phyloP scores from a whole-genome alignment of 2,329 filamentous ascomycete species.

The Pseudogymnoascus sp. region DNA sequence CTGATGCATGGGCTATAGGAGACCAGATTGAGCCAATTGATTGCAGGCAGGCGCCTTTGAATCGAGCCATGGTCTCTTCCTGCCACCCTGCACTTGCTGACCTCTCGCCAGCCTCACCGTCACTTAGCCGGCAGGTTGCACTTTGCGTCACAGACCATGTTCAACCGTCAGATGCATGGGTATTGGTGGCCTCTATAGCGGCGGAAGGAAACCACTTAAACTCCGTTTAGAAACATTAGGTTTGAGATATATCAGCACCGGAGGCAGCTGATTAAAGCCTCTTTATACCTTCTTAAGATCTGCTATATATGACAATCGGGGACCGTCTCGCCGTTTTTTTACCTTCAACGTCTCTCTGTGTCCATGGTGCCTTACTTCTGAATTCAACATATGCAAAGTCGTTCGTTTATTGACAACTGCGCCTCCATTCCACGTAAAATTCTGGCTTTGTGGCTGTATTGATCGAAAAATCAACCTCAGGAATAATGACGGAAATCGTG shows the following conservation, averaged over 20 bases:
- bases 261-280: slow-evolving; percentile 20
- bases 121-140: slow-evolving; percentile 6
- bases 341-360: background rate
- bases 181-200: slow-evolving; percentile 3
- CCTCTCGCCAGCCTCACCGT: slow-evolving; percentile 5
- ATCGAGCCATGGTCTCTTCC: background rate
- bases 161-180: slow-evolving; percentile 8
- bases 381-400: slow-evolving; percentile 2
- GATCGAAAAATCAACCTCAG: background rate
- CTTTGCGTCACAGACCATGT: slow-evolving; percentile 5
- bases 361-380: background rate
- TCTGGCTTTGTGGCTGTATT: background rate
- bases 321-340: background rate
- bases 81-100: slow-evolving; percentile 2
- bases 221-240: slow-evolving; percentile 20
- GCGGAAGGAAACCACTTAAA: slow-evolving; percentile 7
- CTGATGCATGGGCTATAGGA: slow-evolving; percentile 1
- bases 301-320: slow-evolving; percentile 7
- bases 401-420: background rate
- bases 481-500: background rate
- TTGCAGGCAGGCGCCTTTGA: slow-evolving; percentile 3
- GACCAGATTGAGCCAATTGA: slow-evolving; percentile 4
- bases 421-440: background rate
- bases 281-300: slow-evolving; percentile 3
- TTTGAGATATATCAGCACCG: slow-evolving; percentile 21